Evolutionary conservation across 2,329 filamentous ascomycete genomes (phyloP).

Genomic region (Aspergillus sojae): DNA sequence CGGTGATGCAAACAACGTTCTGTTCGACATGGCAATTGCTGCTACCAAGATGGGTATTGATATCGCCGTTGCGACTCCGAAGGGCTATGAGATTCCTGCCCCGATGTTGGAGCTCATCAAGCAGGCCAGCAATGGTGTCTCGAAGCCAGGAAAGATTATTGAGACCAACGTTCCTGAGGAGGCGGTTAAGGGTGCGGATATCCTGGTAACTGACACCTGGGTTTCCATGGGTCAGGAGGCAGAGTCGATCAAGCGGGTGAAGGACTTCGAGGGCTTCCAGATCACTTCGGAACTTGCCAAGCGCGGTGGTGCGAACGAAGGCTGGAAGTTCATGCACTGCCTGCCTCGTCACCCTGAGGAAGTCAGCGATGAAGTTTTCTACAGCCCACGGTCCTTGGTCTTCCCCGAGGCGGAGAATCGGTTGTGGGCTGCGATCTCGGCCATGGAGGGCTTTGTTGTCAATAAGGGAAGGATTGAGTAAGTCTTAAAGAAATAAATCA

Average conservation of each 20-base stretch:
- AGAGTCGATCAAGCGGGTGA: slow-evolving; percentile 74
- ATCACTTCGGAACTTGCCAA: slow-evolving; percentile 84
- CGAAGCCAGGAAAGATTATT: slow-evolving; percentile 65
- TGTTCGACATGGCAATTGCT: slow-evolving; percentile 88
- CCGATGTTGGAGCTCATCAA: slow-evolving; percentile 74
- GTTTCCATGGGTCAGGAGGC: slow-evolving; percentile 97
- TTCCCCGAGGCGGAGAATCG: slow-evolving; percentile 95
- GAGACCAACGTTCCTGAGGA: slow-evolving; percentile 83
- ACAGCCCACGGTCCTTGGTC: slow-evolving; percentile 79
- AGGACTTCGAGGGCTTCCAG: slow-evolving; percentile 86
- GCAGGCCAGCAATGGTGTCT: slow-evolving; percentile 60
- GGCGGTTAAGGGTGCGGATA: slow-evolving; percentile 79
- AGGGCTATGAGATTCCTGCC: slow-evolving; percentile 78
- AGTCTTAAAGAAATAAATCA: neutral
- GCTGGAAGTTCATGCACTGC: slow-evolving; percentile 99
- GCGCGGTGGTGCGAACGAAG: slow-evolving; percentile 79
- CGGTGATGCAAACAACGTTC: slow-evolving; percentile 94
- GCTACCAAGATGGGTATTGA: slow-evolving; percentile 86
- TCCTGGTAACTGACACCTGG: slow-evolving; percentile 97
- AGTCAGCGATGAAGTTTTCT: slow-evolving; percentile 93
- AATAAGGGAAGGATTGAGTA: slow-evolving; percentile 77
- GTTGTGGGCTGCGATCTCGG: slow-evolving; percentile 86
- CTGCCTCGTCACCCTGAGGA: slow-evolving; percentile 89
- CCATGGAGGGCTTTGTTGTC: slow-evolving; percentile 86
- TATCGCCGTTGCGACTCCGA: slow-evolving; percentile 82